Evolutionary conservation across 345 rosid species (phyloP), one percentile per base, ranked within the genome.

Genomic region (Psidium guajava): DNA sequence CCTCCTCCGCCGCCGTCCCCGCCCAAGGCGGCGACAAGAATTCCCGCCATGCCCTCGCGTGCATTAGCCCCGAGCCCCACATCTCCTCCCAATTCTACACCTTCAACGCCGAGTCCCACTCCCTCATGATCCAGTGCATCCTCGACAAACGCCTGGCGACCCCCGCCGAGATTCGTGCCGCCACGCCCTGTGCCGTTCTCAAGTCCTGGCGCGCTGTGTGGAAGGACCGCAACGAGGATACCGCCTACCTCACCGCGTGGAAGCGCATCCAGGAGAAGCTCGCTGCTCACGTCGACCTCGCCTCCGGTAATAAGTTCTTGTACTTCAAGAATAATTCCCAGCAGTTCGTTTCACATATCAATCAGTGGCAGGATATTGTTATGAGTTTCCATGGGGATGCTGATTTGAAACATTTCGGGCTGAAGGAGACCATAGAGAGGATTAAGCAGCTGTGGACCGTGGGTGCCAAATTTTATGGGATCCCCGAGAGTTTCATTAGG

Each of bases 251-350:
- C 82, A 97, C 99, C 16, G 99, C 97, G 0, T 97, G 99, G 99
- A 97, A 97, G 90, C 94, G 99, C 49, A 97, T 97, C 89, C 99
- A 96, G 90, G 99, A 97, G 88, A 97, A 97, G 95, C 95, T 97
- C 84, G 87, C 93, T 6, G 95, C 94, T 0, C 98, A 94, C 5
- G 93, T 93, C 75, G 97, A 96, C 86, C 92, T 92, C 13, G 40
- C 84, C 47, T 86, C 97, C 9, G 99, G 99, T 92, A 95, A 91
- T 85, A 93, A 95, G 83, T 96, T 92, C 86, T 93, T 97, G 64
- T 97, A 99, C 85, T 97, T 97, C 88, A 97, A 95, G 89, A 97
- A 95, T 86, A 97, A 96, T 84, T 88, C 96, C 5, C 95, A 94
- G 87, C 99, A 96, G 81, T 96, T 93, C 73, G 99, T 97, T 80